Evolutionary conservation across 1,284 basidiomycete species (phyloP), one percentile per base, ranked within the genome.

Genomic region (Naganishia sp.): DNA sequence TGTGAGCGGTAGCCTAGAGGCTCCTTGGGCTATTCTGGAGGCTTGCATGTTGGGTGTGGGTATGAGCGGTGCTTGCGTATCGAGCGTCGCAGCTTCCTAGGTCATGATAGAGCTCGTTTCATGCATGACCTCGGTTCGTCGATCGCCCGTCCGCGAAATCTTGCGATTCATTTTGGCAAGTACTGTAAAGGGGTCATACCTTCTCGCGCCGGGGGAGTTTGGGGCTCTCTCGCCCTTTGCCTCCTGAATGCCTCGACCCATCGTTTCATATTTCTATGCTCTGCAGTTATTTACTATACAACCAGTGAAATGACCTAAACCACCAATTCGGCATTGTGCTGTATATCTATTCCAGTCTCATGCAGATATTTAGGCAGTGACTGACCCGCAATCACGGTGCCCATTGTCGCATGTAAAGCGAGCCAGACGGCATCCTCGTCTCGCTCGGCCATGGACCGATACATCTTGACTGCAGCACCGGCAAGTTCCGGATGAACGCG

Each of bases 391-490:
- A 65, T 54, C 46, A 72, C 42, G n/a, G 76, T 75, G 2, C 83
- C 84, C 57, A 81, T 75, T 0, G 88, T 90, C 10, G 84, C 85
- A 33, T 76, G 79, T 63, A 95, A 79, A 9, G 83, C 86, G 45
- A 94, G 75, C 92, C 92, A 95, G 5, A 94, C 86, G 1, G 86
- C 85, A 78, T 95, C 93, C 48, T 83, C 83, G 72, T 94, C 90
- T 18, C 85, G 82, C 68, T 73, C 76, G 28, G 79, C 82, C 45
- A 92, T 81, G 21, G 84, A 84, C 3, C 74, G 68, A 75, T 90
- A 95, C 63, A 95, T 76, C 44, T 83, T 81, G 69, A 84, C 81
- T 28, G 89, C 90, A 72, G 80, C 83, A 1, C 73, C 74, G 72
- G 91, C 90, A 25, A 95, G 79, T 72, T 92, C 90, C 61, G 84